Evolutionary conservation across 345 rosid species (phyloP), one percentile per base, ranked within the genome.

Genomic region (Leavenworthia alabamica): DNA sequence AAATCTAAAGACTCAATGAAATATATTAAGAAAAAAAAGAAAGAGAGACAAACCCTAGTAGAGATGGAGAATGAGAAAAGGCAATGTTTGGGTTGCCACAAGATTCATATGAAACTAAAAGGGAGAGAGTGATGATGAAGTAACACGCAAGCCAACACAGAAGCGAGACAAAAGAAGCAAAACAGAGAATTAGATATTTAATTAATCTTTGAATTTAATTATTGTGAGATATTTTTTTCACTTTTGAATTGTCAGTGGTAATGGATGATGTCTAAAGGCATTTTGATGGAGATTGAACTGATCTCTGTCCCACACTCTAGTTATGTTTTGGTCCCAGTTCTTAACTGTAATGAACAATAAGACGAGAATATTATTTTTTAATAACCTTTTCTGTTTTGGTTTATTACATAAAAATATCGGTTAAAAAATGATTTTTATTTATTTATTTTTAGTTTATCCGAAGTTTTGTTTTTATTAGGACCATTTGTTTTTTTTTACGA

Each of bases 61-160:
- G 40, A 24, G 51, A 28, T 43, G 19, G 12, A 49, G 62, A 69
- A 54, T 60, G 66, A 51, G 22, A 17, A 22, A 22, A 59, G 35
- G 19, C 8, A 49, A 48, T 33, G 62, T 15, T 7, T 3, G 62
- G 33, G 8, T 36, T 36, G 37, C 6, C 68, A 44, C 74, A 56
- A 62, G 69, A 56, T 14, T 53, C 59, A 29, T 61, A 60, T 16
- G 73, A 59, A 68, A 62, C 27, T 50, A 42, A 68, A 68, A 46
- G 35, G 41, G 35, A 60, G 13, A n/a, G n/a, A n/a, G n/a, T n/a
- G n/a, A n/a, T 54, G 58, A 55, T 70, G 68, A 70, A 62, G 63
- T 70, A 70, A 62, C 68, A 62, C 74, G 63, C 68, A 70, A 62
- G 56, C 63, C 68, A 70, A 52, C 64, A 37, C 71, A 37, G 37